Percentiles rank a stretch among this genome's conserved stretches.
phyloP scores from a whole-genome alignment of 2,329 filamentous ascomycete species.

The Aspergillus proliferans region DNA sequence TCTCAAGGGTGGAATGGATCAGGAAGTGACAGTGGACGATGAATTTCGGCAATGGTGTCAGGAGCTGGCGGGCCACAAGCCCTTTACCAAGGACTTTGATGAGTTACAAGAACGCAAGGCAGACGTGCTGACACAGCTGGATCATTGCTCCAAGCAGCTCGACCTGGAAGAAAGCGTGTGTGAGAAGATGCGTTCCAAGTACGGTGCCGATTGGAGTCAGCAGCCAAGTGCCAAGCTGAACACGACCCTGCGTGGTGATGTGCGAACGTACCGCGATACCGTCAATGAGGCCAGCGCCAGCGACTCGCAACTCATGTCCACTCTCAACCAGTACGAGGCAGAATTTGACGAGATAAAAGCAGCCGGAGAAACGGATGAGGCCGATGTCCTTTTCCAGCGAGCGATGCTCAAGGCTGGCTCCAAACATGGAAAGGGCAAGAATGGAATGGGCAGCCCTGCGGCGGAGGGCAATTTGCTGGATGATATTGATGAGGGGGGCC shows the following conservation, averaged over 20 bases:
- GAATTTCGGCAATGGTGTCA: conserved; percentile 94
- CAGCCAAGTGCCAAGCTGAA: conserved; percentile 90
- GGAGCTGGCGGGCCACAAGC: conserved; percentile 79
- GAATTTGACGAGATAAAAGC: conserved; percentile 95
- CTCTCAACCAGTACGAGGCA: conserved; percentile 74
- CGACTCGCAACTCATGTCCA: conserved; percentile 74
- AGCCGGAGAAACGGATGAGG: conserved; percentile 78
- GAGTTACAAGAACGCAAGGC: conserved; percentile 71
- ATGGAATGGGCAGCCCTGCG: conserved; percentile 55
- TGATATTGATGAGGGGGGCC: conserved; percentile 72
- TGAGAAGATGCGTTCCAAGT: conserved; percentile 98
- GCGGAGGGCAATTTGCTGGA: conserved; percentile 78
- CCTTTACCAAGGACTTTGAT: conserved; percentile 73
- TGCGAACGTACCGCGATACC: conserved; percentile 80
- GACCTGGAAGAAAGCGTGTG: conserved; percentile 98
- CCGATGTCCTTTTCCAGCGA: conserved; percentile 80
- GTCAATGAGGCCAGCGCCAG: conserved; percentile 83
- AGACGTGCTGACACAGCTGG: conserved; percentile 64
- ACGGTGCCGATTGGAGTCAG: conserved; percentile 92
- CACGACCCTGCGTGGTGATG: conserved; percentile 76
- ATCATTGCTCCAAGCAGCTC: conserved; percentile 76
- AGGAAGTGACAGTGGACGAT: conserved; percentile 79
- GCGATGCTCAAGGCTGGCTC: conserved; percentile 73
- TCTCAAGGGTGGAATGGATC: conserved; percentile 85
- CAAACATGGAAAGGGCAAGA: conserved; percentile 51